Conservation (phyloP, 2,329 filamentous ascomycete genomes). For the Aspergillus ochraceus region DNA sequence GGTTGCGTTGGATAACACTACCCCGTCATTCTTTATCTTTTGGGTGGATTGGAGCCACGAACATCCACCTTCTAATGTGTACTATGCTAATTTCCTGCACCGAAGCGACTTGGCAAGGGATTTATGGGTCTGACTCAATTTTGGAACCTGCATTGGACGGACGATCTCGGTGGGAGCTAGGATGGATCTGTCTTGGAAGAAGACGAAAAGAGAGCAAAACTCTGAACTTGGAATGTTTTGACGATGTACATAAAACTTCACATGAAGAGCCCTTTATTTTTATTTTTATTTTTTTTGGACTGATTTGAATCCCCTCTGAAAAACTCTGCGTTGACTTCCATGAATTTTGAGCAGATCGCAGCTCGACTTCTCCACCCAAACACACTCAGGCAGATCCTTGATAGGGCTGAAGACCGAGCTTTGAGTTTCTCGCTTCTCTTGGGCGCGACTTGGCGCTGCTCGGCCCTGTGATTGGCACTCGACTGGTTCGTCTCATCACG, state of each 20-base stretch:
- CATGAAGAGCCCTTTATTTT: not conserved
- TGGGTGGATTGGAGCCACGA: not conserved
- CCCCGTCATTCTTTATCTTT: not conserved
- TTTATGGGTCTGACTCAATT: not conserved
- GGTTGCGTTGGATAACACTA: not conserved
- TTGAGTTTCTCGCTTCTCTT: not conserved
- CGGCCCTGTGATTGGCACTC: too few species aligned
- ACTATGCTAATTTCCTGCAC: not conserved
- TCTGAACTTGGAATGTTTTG: not conserved
- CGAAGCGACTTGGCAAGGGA: not conserved
- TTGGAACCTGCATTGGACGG: not conserved
- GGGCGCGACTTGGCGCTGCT: not conserved
- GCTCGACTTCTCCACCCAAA: too few species aligned
- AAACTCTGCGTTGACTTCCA: too few species aligned
- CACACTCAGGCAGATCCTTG: not conserved
- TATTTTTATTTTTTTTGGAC: not conserved
- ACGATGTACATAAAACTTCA: slow-evolving; percentile 1
- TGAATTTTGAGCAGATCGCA: too few species aligned
- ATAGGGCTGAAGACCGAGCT: not conserved
- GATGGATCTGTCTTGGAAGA: not conserved
- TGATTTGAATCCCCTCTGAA: not conserved
- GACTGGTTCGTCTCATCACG: too few species aligned
- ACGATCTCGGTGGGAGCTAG: not conserved
- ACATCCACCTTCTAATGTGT: not conserved
- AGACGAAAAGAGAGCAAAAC: not conserved